A percentile compares a stretch with the other conserved stretches of the same genome.
Conservation (phyloP, 345 rosid genomes). For the Eucalyptus paniculata region DNA sequence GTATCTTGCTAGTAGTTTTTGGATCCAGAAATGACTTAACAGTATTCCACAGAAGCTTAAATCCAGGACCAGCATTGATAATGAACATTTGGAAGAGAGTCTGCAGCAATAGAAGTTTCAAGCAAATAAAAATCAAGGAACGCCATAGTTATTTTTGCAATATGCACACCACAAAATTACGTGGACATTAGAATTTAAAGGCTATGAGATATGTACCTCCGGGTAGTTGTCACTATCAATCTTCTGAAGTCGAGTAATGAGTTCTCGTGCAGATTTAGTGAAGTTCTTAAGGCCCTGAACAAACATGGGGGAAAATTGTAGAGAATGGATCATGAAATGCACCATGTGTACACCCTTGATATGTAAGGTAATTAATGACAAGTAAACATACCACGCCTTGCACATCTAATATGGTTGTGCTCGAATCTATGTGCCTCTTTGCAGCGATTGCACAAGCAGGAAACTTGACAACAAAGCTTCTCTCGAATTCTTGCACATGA, state of each 20-base stretch:
- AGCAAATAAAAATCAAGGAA: neutral
- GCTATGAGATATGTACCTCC: constrained; percentile 40
- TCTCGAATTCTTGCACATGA: constrained; percentile 93
- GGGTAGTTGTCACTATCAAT: constrained; percentile 98
- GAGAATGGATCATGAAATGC: neutral
- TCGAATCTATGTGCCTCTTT: constrained; percentile 92
- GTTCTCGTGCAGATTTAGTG: constrained; percentile 88
- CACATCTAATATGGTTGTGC: constrained; percentile 94
- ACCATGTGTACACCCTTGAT: neutral
- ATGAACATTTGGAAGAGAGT: constrained; percentile 98
- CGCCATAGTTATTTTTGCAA: neutral
- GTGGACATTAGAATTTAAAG: neutral
- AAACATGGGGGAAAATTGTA: neutral
- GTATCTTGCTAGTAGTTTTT: constrained; percentile 94
- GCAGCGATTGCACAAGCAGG: constrained; percentile 89
- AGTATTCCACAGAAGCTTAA: constrained; percentile 85
- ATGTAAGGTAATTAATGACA: neutral
- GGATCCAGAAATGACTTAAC: constrained; percentile 89
- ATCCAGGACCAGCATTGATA: constrained; percentile 92
- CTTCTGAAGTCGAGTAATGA: constrained; percentile 81
- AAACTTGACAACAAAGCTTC: constrained; percentile 65
- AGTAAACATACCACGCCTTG: constrained; percentile 81
- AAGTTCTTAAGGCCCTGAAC: constrained; percentile 81
- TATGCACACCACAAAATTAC: neutral
- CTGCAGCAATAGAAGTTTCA: constrained; percentile 23